These are phyloP conservation scores for Arthrinium puccinioides DNA, from an alignment of 2,329 filamentous ascomycete genomes.

Conservation along the genomic window DNA sequence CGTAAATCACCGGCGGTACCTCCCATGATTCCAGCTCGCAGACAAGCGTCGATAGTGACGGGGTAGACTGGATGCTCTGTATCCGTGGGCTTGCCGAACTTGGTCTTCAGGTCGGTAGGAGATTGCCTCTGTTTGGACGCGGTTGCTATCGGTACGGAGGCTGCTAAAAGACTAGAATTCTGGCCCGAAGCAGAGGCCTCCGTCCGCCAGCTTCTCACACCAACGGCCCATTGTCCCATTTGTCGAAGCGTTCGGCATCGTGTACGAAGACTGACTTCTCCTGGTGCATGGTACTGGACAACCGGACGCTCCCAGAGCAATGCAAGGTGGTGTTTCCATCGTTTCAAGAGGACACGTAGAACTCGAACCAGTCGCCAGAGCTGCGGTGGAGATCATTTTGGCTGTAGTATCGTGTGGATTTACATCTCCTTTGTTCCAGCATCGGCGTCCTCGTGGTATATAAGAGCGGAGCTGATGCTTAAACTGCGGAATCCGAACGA, in stretches of 20 bases:
- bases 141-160: constrained; percentile 5
- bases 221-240: constrained; percentile 4
- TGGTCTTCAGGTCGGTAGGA: not conserved
- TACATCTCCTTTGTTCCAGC: not conserved
- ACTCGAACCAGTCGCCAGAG: constrained; percentile 11
- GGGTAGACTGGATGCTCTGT: constrained; percentile 10
- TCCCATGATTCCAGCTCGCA: constrained; percentile 12
- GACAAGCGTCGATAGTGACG: constrained; percentile 13
- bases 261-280: not conserved
- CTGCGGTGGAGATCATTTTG: constrained; percentile 6
- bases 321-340: constrained; percentile 5
- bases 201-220: constrained; percentile 10
- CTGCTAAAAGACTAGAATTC: constrained; percentile 10
- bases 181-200: constrained; percentile 12
- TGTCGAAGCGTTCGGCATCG: constrained; percentile 1
- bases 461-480: not conserved
- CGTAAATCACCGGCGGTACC: not conserved
- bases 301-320: not conserved
- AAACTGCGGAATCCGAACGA: not conserved
- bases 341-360: constrained; percentile 11
- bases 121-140: not conserved
- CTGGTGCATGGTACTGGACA: not conserved
- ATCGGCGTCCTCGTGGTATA: not conserved
- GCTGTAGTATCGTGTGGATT: constrained; percentile 9
- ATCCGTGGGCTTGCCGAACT: not conserved